phyloP scores from a whole-genome alignment of 2,329 filamentous ascomycete genomes.

The Colletotrichum australisinense region DNA sequence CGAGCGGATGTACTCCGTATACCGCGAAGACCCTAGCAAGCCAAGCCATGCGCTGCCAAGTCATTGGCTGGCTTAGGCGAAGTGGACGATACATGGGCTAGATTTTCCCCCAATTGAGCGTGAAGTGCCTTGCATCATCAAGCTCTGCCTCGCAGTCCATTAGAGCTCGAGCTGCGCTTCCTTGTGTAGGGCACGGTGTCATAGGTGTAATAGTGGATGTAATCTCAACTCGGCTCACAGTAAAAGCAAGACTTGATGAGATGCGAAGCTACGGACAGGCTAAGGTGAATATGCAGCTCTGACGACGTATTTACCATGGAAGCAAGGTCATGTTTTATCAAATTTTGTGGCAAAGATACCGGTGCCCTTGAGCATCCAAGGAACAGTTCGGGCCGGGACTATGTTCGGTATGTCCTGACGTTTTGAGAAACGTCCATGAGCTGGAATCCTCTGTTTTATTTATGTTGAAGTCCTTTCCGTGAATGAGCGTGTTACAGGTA shows the following conservation, averaged over 20 bases:
- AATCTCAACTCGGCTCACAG: not conserved
- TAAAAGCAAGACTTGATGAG: not conserved
- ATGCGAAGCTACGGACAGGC: not conserved
- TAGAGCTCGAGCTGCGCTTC: too few species aligned
- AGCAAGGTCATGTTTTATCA: not conserved
- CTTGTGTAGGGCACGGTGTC: too few species aligned
- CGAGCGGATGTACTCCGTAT: not conserved
- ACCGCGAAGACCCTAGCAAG: not conserved
- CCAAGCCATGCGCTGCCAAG: not conserved
- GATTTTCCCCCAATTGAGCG: not conserved
- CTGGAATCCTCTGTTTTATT: too few species aligned
- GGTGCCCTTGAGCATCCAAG: not conserved
- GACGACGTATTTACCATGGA: not conserved
- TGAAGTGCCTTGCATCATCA: not conserved
- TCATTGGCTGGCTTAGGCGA: not conserved
- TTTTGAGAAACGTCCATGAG: not conserved
- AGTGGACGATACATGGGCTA: not conserved
- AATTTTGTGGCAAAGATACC: not conserved
- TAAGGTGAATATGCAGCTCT: not conserved
- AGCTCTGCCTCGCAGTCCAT: too few species aligned
- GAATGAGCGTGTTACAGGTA: too few species aligned
- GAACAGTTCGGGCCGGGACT: not conserved
- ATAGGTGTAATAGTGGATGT: too few species aligned
- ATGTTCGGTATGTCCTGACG: not conserved
- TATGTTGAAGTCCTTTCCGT: too few species aligned